Evolutionary conservation across 257 asterid genomes (phyloP), one percentile per base, ranked within the genome.

Genomic region (Phtheirospermum japonicum): DNA sequence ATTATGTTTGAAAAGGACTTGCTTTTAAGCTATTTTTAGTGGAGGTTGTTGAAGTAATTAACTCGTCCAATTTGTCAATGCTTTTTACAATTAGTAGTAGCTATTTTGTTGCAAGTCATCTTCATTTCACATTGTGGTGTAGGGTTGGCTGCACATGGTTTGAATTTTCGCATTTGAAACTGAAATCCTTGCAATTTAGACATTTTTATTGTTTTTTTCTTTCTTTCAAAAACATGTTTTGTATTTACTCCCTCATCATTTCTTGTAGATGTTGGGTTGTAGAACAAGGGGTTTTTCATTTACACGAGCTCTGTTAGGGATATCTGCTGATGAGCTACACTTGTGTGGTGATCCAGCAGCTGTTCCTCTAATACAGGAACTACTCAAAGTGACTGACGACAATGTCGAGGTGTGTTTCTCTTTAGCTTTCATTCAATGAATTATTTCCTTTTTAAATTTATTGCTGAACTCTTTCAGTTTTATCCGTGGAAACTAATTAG

Each of bases 291-390:
- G 99, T 4, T 92, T 73, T 79, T 85, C 97, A 49, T 92, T 92
- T 78, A 92, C 97, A 57, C 90, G 99, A 76, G 99, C 99, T 59
- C 75, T 92, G 51, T 80, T 92, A 52, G 99, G 99, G 65, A 67
- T 92, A 73, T 74, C 97, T 67, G 96, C 86, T 58, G 81, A 86
- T n/a, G 97, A 92, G 82, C 76, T 92, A 57, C 99, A 92, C 82
- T 72, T 92, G 57, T 92, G 99, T 69, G 99, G 99, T 66, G 99
- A 92, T 79, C 75, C 97, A 13, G 97, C 96, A 53, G 94, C 88
- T 56, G 95, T 92, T 82, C 94, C 97, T 73, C 73, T 92, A 64
- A 76, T 92, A 48, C 75, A 86, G 72, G 90, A 86, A 71, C 77
- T 92, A 65, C 96, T 92, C 73, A 85, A 86, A 85, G 89, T 80